Base-by-base conservation (phyloP, 2,329 filamentous ascomycete species). In the Daldinia eschscholtzii region DNA sequence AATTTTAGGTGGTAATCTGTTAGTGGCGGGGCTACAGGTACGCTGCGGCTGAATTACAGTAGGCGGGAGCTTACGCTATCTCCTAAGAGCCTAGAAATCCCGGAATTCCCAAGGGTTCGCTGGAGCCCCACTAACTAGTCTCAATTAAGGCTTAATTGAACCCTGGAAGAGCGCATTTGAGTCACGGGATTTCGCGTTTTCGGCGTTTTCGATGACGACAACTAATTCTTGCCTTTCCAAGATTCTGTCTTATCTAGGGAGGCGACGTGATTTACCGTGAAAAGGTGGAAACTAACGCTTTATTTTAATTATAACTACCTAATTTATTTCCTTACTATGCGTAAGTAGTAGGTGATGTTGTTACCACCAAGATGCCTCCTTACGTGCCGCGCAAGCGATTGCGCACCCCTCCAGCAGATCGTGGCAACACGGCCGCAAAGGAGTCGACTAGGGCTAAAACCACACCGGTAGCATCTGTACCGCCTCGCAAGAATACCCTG, bases 371-470 rank as follows among this genome's bases (percentile, higher is more conserved):
- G 44, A 93, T 93, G 91, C 90, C 91, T 75, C 91, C 91, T 26
- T 82, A 87, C 71, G 84, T 92, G 15, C 85, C 89, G 56, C 88
- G 89, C 73, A 94, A 93, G 81, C 87, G 90, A 68, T 74, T 88
- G 72, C 87, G 85, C 67, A 86, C 87, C 1, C 81, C 85, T 0
- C 79, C 81, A 1, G 78, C 81, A 30, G 75, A 78, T 35, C 75
- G 79, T 50, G 65, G 72, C 39, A 74, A 74, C 20, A 76, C 75
- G 46, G 70, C 74, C 62, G 33, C 77, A 56, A 75, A 81, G 70
- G 71, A 69, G n/a, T 65, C 76, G 23, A 60, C 23, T 46, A 68
- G 69, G 72, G 57, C 50, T 59, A 79, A 77, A 64, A 65, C 64
- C 53, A 77, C 70, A 12, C 69, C 73, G 61, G 65, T 73, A 62